Conservation (phyloP, 2,329 filamentous ascomycete genomes). For the Aspergillus ibericus region DNA sequence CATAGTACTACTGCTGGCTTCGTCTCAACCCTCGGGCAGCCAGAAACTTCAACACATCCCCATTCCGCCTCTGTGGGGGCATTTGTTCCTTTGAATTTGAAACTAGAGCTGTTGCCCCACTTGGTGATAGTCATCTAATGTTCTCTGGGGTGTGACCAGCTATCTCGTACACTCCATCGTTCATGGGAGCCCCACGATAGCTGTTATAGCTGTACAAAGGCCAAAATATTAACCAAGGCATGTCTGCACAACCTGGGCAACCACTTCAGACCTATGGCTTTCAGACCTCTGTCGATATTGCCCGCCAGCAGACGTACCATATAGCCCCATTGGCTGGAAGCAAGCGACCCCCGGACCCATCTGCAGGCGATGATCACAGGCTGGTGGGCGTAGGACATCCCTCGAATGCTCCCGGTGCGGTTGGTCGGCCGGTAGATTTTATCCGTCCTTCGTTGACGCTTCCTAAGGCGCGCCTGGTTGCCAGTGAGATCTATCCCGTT, state of each 20-base stretch:
- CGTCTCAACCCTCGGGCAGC: too few relatives aligned
- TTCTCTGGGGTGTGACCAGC: background rate
- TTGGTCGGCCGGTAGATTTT: slow-evolving; percentile 23
- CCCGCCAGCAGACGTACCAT: slow-evolving; percentile 42
- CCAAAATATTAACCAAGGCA: slow-evolving; percentile 17
- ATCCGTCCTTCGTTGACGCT: slow-evolving; percentile 29
- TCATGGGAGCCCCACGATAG: slow-evolving; percentile 1
- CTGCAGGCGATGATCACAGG: slow-evolving; percentile 22
- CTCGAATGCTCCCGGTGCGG: background rate
- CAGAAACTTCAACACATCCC: background rate
- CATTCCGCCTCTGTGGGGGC: background rate
- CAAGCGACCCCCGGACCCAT: slow-evolving; percentile 45
- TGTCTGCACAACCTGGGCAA: slow-evolving; percentile 27
- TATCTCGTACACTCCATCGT: background rate
- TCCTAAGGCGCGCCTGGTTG: slow-evolving; percentile 39
- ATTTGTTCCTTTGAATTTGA: background rate
- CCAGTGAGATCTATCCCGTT: slow-evolving; percentile 36
- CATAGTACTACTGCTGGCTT: background rate
- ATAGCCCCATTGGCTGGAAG: slow-evolving; percentile 48
- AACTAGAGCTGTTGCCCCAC: background rate
- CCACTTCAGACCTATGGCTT: slow-evolving; percentile 53
- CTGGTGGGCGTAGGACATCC: slow-evolving; percentile 5
- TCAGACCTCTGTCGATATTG: slow-evolving; percentile 48
- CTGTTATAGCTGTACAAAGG: background rate
- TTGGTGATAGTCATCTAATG: background rate